A percentile compares a stretch with the other conserved stretches of the same genome.
phyloP scores from a whole-genome alignment of 139 green algal genomes.

The Zygnema circumcarinatum region DNA sequence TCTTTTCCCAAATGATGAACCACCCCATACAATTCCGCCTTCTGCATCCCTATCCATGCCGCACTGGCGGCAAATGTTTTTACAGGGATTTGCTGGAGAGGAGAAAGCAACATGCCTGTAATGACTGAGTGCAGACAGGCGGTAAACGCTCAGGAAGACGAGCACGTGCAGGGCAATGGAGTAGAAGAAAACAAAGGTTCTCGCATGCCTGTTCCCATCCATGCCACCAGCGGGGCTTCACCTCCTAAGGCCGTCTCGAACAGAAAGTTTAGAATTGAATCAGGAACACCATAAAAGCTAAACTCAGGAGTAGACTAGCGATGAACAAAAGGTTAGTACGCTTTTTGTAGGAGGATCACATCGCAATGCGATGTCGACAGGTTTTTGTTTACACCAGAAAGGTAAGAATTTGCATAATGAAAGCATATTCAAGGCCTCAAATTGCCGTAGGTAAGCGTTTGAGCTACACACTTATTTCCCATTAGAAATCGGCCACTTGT shows the following conservation, averaged over 20 bases:
- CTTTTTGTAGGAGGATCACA: neutral
- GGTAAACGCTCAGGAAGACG: slow-evolving; percentile 75
- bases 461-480: slow-evolving; percentile 52
- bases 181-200: slow-evolving; percentile 83
- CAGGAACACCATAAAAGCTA: neutral
- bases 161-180: slow-evolving; percentile 83
- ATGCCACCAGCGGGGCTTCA: neutral
- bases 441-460: no score
- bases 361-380: no score
- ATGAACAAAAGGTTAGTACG: neutral
- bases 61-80: no score
- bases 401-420: no score
- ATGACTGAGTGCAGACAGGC: slow-evolving; percentile 44
- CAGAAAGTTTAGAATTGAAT: neutral
- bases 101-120: neutral
- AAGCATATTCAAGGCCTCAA: no score
- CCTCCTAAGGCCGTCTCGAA: neutral
- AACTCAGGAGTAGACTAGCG: neutral
- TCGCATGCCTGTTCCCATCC: slow-evolving; percentile 36
- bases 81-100: no score
- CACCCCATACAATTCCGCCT: no score
- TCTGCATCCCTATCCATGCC: no score
- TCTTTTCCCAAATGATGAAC: no score
- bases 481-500: slow-evolving; percentile 52
- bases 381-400: no score